Base-by-base conservation (phyloP, 495 filamentous ascomycete genomes). In the Glutinoglossum americanum region DNA sequence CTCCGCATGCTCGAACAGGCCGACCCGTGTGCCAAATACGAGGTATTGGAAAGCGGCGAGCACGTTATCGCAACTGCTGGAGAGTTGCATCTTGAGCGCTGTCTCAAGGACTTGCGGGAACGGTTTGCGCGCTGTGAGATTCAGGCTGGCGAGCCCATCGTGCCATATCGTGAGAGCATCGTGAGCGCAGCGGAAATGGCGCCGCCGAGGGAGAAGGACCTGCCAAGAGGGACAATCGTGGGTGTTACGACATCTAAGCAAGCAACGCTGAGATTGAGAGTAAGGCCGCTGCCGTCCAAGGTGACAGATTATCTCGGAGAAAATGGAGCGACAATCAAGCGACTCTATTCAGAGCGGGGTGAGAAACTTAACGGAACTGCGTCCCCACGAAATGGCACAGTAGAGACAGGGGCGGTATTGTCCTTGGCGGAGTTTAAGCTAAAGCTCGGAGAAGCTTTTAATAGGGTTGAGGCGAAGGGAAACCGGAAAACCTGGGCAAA, bases 121-220 rank as follows among this genome's bases (percentile, higher is more conserved):
- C 77, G 93, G 6, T 99, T 94, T 68, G 92, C 92, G 3, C 81
- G 79, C 61, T 96, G 94, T 61, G 92, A 99, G 58, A 93, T 99
- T 57, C 92, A 97, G 62, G 84, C 85, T 56, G 87, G 89, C 56
- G 84, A 84, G 33, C 88, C 93, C 1, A 97, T 97, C 56, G 92
- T 99, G 5, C 92, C 92, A 7, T 99, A 94, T 68, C 78, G 89
- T 21, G 92, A 99, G 68, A 88, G 85, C 1, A 96, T 94, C 48
- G 82, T 94, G 35, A 76, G 77, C 51, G 85, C 83, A 0, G 74
- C 82, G 17, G 92, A 98, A 66, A 98, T 98, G 92, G 79, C 87
- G 1, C 79, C 89, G 0, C 84, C 88, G 0, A 89, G 75, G 60
- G 84, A 90, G 63, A 85, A 87, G 58, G 87, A 90, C 3, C 71